Base-by-base conservation (phyloP, 345 rosid genomes). In the Carallia brachiata region DNA sequence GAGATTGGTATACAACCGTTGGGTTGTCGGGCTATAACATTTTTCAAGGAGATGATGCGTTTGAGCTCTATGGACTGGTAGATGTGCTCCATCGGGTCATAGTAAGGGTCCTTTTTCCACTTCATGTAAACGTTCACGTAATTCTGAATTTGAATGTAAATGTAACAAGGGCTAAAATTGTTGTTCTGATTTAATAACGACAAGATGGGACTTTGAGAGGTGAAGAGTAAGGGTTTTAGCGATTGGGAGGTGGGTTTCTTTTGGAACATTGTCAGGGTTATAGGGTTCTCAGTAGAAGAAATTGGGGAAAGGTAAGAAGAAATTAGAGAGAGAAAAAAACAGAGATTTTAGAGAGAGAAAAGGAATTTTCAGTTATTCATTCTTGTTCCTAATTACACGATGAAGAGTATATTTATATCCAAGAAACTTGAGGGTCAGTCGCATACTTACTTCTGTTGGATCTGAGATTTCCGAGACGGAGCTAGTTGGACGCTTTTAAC, bases 101-200 rank as follows among this genome's bases (percentile, higher is more conserved):
- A 89, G 78, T 71, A 91, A 0, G 77, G 72, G 70, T 94, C 97
- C 78, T 82, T 88, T 67, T 89, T 93, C 97, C 94, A 93, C 81
- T 89, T 91, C 98, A 93, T 91, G 84, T 89, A 88, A 6, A 89
- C 96, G 67, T 86, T 77, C 5, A 93, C 97, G 53, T 93, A 89
- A 61, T 61, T 68, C 39, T 75, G 77, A 50, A 19, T 78, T 69
- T 81, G 96, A 54, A 64, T 64, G 77, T 66, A 73, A 3, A 47
- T 28, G 36, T 61, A 67, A 4, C 68, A 67, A 4, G 64, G 72
- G 31, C 71, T 63, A 67, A 52, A 18, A 5, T 58, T 64, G 9
- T 23, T 40, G 36, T 53, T 32, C 34, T 1, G 52, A 36, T 36
- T 50, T 36, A 6, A 34, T 9, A 50, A 63, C 37, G 64, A 52